These are phyloP conservation scores for Prosopis cineraria DNA, from an alignment of 306 rosid genomes.

Conservation along the genomic window DNA sequence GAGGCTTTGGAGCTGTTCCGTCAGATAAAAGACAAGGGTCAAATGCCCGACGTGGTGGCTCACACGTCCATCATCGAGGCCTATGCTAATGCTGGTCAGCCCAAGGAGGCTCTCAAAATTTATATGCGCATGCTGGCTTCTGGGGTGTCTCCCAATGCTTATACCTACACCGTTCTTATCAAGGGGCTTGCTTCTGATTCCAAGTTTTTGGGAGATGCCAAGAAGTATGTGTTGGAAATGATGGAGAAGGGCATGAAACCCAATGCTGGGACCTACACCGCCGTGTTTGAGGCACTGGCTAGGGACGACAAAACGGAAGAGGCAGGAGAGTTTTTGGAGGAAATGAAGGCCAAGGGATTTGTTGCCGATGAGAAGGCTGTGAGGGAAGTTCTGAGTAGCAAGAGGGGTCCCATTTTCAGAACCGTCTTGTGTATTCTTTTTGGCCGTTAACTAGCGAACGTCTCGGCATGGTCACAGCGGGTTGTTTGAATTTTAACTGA, in stretches of 20 bases:
- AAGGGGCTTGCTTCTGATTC: slow-evolving; percentile 52
- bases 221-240: slow-evolving; percentile 66
- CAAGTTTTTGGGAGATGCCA: slow-evolving; percentile 49
- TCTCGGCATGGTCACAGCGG: neutral
- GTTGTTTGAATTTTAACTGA: neutral
- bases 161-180: slow-evolving; percentile 63
- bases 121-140: slow-evolving; percentile 73
- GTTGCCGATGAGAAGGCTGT: slow-evolving; percentile 67
- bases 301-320: slow-evolving; percentile 50
- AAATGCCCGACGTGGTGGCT: slow-evolving; percentile 79
- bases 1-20: slow-evolving; percentile 71
- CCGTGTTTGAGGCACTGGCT: slow-evolving; percentile 62
- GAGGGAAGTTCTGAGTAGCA: slow-evolving; percentile 45
- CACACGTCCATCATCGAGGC: slow-evolving; percentile 74
- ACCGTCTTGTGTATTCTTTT: slow-evolving; percentile 64
- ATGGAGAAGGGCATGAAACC: slow-evolving; percentile 68
- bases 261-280: slow-evolving; percentile 59
- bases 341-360: slow-evolving; percentile 62
- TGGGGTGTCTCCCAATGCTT: slow-evolving; percentile 71
- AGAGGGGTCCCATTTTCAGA: slow-evolving; percentile 52
- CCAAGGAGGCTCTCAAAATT: slow-evolving; percentile 69
- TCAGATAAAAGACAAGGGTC: slow-evolving; percentile 75
- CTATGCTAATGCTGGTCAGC: slow-evolving; percentile 60
- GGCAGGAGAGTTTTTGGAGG: slow-evolving; percentile 51
- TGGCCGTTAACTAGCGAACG: slow-evolving; percentile 37